Percentiles rank a stretch among this genome's conserved stretches.
Conservation (phyloP, 2,329 filamentous ascomycete species). For the Cladophialophora immunda region DNA sequence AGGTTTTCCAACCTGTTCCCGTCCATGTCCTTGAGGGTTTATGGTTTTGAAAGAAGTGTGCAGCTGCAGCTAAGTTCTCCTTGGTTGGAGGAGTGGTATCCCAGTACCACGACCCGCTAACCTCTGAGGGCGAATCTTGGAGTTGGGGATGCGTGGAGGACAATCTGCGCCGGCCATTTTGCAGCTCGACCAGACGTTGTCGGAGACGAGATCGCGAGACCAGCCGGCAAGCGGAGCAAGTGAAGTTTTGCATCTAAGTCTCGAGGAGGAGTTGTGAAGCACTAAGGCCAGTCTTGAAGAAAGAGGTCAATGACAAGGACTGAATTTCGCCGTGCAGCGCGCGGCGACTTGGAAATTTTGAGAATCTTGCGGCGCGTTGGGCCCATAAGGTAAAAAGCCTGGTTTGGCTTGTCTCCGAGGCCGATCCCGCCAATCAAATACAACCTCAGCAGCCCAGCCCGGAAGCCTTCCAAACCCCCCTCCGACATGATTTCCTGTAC, state of each 20-base stretch:
- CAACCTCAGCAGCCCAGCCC: background rate
- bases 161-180: conserved; percentile 31
- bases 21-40: conserved; percentile 67
- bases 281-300: background rate
- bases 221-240: conserved; percentile 30
- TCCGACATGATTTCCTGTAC: too few relatives aligned
- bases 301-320: background rate
- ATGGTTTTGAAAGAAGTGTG: conserved; percentile 56
- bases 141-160: conserved; percentile 10
- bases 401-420: too few relatives aligned
- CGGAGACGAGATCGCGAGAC: conserved; percentile 30
- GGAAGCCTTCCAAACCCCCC: background rate
- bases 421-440: conserved; percentile 5
- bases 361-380: conserved; percentile 5
- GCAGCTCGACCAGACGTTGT: conserved; percentile 29
- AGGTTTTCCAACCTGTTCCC: conserved; percentile 64
- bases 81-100: conserved; percentile 57
- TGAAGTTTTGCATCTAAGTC: conserved; percentile 25
- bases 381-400: conserved; percentile 2
- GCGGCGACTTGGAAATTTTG: conserved; percentile 9
- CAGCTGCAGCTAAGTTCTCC: conserved; percentile 52
- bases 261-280: background rate
- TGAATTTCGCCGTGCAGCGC: background rate
- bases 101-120: conserved; percentile 50
- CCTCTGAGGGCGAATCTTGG: background rate